Conservation (phyloP, 805 yeast genomes). For the Candida alai region DNA sequence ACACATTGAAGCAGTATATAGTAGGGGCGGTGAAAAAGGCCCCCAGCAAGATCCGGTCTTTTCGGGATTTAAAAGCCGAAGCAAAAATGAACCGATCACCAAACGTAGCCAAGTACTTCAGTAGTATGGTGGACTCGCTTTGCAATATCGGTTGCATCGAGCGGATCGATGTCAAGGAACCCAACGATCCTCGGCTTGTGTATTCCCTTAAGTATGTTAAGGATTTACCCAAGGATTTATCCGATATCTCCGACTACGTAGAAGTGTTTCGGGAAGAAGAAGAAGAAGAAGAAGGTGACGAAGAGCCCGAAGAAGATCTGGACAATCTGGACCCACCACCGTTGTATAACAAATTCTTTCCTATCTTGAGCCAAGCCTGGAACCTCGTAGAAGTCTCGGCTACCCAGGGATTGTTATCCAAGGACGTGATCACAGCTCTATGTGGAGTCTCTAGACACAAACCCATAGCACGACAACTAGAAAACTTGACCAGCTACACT, state of each 20-base stretch:
- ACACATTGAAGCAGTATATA: slow-evolving; percentile 32
- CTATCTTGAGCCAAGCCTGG: slow-evolving; percentile 61
- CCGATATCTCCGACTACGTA: slow-evolving; percentile 43
- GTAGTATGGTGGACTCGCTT: slow-evolving; percentile 44
- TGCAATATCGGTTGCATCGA: slow-evolving; percentile 44
- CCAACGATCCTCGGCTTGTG: slow-evolving; percentile 25
- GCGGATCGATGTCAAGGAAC: slow-evolving; percentile 46
- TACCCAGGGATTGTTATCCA: slow-evolving; percentile 54
- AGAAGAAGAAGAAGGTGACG: slow-evolving; percentile 24
- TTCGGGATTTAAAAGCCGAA: slow-evolving; percentile 58
- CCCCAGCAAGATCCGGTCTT: slow-evolving; percentile 57
- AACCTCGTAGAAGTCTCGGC: slow-evolving; percentile 42
- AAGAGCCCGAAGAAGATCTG: slow-evolving; percentile 21
- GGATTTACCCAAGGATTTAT: slow-evolving; percentile 44
- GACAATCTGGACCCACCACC: slow-evolving; percentile 22
- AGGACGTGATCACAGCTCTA: slow-evolving; percentile 46
- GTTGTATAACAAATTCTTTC: slow-evolving; percentile 51
- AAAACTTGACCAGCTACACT: slow-evolving; percentile 40
- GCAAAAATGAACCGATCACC: slow-evolving; percentile 44
- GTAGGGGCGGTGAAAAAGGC: slow-evolving; percentile 52
- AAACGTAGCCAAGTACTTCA: slow-evolving; percentile 43
- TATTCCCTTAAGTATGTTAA: slow-evolving; percentile 39
- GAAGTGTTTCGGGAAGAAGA: slow-evolving; percentile 13
- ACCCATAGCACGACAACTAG: slow-evolving; percentile 50
- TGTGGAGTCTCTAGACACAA: slow-evolving; percentile 55